Conservation (phyloP, 1,139 yeast genomes). For the Sugiyamaella pinicola region DNA sequence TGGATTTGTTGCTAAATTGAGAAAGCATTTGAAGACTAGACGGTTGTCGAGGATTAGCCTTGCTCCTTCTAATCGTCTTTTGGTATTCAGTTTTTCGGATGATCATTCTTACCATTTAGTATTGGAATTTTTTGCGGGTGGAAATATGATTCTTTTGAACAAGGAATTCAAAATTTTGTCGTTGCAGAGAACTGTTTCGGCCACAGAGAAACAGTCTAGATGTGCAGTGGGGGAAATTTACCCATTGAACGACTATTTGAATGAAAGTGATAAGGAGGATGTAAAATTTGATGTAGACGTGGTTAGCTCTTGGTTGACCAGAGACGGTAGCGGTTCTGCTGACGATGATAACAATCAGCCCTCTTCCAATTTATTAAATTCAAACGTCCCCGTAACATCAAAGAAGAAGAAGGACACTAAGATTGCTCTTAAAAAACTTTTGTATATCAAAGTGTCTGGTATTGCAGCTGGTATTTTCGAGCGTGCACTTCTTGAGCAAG, state of each 20-base stretch:
- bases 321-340: neutral
- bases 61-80: conserved; percentile 74
- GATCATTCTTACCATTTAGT: conserved; percentile 73
- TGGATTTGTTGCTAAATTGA: conserved; percentile 77
- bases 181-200: conserved; percentile 76
- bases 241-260: conserved; percentile 44
- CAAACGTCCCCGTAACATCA: neutral
- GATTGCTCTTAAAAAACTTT: conserved; percentile 66
- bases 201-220: conserved; percentile 39
- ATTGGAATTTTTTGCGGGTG: conserved; percentile 92
- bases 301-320: conserved; percentile 27
- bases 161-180: conserved; percentile 66
- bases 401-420: conserved; percentile 49
- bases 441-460: conserved; percentile 70
- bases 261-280: conserved; percentile 11
- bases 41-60: conserved; percentile 74
- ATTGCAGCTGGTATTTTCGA: conserved; percentile 78
- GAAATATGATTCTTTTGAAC: conserved; percentile 80
- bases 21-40: conserved; percentile 83
- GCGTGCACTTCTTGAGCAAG: conserved; percentile 52
- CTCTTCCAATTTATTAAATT: conserved; percentile 9
- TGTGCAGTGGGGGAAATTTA: conserved; percentile 72
- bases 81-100: conserved; percentile 80
- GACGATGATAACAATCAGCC: conserved; percentile 22
- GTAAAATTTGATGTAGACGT: conserved; percentile 18